Evolutionary conservation across 2,329 filamentous ascomycete species (phyloP).

Genomic region (Pseudogymnoascus sp.): DNA sequence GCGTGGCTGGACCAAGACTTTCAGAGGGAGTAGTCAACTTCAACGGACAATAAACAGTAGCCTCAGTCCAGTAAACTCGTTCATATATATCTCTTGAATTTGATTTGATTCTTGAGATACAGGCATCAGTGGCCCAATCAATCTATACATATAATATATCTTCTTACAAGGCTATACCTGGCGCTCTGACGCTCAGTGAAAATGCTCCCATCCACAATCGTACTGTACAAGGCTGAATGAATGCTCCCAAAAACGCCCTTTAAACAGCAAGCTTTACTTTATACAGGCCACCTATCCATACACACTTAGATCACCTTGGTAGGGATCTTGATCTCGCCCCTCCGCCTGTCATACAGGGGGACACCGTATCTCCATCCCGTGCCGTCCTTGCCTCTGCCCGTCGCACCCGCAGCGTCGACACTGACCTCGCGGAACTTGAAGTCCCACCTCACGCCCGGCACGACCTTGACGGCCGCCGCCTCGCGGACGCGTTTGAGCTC

Average conservation of each 20-base stretch:
- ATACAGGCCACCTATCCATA: not conserved
- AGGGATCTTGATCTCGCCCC: conserved; percentile 59
- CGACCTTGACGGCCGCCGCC: conserved; percentile 37
- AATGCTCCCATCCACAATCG: conserved; percentile 4
- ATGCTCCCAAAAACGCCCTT: conserved; percentile 1
- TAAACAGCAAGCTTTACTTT: not conserved
- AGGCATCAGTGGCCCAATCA: not conserved
- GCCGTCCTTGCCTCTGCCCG: conserved; percentile 42
- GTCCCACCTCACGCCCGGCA: conserved; percentile 44
- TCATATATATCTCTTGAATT: not conserved
- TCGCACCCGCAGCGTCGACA: conserved; percentile 45
- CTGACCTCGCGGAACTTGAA: conserved; percentile 55
- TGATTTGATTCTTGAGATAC: not conserved
- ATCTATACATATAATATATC: conserved; percentile 6
- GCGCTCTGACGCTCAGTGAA: not conserved
- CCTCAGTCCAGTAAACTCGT: not conserved
- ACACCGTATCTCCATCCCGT: conserved; percentile 57
- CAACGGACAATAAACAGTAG: not conserved
- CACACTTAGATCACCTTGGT: conserved; percentile 39
- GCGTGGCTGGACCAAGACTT: not conserved
- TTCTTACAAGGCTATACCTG: not conserved
- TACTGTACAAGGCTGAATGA: conserved; percentile 6
- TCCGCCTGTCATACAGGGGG: conserved; percentile 53
- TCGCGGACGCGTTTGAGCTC: conserved; percentile 24
- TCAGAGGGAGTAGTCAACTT: not conserved